Conservation (phyloP, 768 basidiomycete species). For the Boletales sp. region DNA sequence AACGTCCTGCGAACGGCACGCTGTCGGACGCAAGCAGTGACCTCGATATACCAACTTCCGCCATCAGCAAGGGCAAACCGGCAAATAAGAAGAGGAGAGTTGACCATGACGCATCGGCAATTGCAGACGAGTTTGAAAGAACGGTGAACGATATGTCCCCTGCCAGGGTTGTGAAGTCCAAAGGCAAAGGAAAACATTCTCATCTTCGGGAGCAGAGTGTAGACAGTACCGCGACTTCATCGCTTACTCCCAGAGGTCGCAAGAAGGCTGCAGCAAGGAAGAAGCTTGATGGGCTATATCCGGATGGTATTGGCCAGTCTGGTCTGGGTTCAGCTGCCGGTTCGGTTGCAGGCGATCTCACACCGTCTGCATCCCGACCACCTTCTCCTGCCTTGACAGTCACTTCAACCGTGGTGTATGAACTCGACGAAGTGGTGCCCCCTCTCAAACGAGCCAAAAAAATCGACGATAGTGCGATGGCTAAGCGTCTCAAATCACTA, state of each 20-base stretch:
- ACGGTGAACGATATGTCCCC: conserved; percentile 38
- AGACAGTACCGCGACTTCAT: conserved; percentile 48
- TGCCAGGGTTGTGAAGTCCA: conserved; percentile 36
- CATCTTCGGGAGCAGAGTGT: conserved; percentile 51
- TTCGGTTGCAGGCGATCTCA: conserved; percentile 63
- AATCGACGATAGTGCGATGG: conserved; percentile 66
- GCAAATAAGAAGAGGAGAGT: conserved; percentile 62
- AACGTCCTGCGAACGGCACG: conserved; percentile 47
- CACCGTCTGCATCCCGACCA: conserved; percentile 68
- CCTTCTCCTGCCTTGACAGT: conserved; percentile 57
- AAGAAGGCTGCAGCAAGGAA: conserved; percentile 57
- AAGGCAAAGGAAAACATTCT: conserved; percentile 50
- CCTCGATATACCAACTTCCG: conserved; percentile 38
- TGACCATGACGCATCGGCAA: conserved; percentile 37
- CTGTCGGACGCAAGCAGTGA: conserved; percentile 62
- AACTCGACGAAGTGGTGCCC: conserved; percentile 66
- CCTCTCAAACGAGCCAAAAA: conserved; percentile 75
- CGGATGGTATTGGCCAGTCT: conserved; percentile 50
- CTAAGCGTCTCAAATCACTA: conserved; percentile 69
- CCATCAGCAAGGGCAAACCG: conserved; percentile 39
- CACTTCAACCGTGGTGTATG: conserved; percentile 61
- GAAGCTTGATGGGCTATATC: conserved; percentile 48
- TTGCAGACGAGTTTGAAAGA: conserved; percentile 49
- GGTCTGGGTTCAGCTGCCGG: conserved; percentile 45
- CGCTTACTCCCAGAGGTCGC: conserved; percentile 45